Evolutionary conservation across 331 rosid species (phyloP), one percentile per base, ranked within the genome.

Genomic region (Pyrus hybrid): DNA sequence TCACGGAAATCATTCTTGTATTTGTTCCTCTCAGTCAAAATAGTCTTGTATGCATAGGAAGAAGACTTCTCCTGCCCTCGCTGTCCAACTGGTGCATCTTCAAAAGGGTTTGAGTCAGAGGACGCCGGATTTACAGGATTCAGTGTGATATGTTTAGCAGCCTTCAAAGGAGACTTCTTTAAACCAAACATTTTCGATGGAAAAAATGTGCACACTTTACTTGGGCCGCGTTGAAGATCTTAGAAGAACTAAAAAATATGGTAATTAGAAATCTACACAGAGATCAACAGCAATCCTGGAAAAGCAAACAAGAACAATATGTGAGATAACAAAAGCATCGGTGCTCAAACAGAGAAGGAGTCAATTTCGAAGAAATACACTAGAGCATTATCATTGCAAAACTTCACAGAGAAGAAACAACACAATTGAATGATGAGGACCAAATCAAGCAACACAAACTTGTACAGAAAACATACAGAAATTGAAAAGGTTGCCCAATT

Each of bases 111-210:
- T 6, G 85, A 67, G 73, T 86, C 68, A 20, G 90, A 74, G 35
- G 82, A 75, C 75, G 76, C 80, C 77, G 88, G 83, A 83, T 86
- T 33, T 2, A 79, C 84, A 26, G 89, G 85, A 54, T 71, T 84
- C 62, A 33, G 84, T 45, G 93, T 67, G 65, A 77, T 85, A 57
- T 80, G 83, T 66, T 90, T 88, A 63, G 75, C 73, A 74, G 58
- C 23, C 85, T 79, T 87, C 51, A 88, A 45, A 60, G 93, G 97
- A 70, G 97, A 91, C 74, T 77, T 91, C 93, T 84, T 91, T 81
- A 83, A 80, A 61, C 86, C 88, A 74, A 83, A 90, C 98, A 93
- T 93, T 80, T 58, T 85, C 54, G 72, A 41, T 28, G 22, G 23
- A 25, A 29, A 29, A 71, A 70, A 71, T 75, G 72, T 29, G 83